These are phyloP conservation scores for Phylloporus sp. DNA, from an alignment of 768 basidiomycete species.

Conservation along the genomic window DNA sequence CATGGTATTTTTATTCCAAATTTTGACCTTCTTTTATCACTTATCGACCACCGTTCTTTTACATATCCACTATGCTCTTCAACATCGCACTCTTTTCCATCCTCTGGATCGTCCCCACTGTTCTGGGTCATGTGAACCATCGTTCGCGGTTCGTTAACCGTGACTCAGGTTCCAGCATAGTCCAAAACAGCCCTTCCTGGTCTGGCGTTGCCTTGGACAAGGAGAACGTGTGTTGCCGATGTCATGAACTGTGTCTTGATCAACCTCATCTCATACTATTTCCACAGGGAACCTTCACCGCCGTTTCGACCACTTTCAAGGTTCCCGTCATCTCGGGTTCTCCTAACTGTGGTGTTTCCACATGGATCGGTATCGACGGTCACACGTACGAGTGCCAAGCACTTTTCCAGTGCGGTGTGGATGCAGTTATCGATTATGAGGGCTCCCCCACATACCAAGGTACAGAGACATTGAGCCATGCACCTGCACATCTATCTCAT, in stretches of 20 bases:
- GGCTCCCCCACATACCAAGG: conserved; percentile 2
- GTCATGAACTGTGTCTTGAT: not conserved
- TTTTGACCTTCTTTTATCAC: not conserved
- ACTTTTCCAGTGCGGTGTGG: conserved; percentile 4
- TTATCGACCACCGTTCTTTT: not conserved
- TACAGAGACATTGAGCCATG: not conserved
- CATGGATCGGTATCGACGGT: conserved; percentile 11
- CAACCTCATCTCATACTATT: not conserved
- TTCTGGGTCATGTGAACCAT: not conserved
- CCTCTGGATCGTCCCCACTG: not conserved
- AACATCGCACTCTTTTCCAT: not conserved
- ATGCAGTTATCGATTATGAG: not conserved
- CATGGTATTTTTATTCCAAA: not conserved
- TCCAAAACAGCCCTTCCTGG: not conserved
- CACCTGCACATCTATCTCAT: not conserved
- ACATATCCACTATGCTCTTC: not conserved
- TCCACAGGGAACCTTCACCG: conserved; percentile 3
- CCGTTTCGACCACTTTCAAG: not conserved
- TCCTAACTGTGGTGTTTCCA: not conserved
- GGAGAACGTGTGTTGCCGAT: not conserved
- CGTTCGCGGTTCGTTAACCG: not conserved
- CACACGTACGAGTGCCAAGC: not conserved
- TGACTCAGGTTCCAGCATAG: not conserved
- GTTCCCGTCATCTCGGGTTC: not conserved
- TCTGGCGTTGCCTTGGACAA: not conserved